phyloP scores from a whole-genome alignment of 768 basidiomycete genomes.

The Phylloporus rhodoxanthus region DNA sequence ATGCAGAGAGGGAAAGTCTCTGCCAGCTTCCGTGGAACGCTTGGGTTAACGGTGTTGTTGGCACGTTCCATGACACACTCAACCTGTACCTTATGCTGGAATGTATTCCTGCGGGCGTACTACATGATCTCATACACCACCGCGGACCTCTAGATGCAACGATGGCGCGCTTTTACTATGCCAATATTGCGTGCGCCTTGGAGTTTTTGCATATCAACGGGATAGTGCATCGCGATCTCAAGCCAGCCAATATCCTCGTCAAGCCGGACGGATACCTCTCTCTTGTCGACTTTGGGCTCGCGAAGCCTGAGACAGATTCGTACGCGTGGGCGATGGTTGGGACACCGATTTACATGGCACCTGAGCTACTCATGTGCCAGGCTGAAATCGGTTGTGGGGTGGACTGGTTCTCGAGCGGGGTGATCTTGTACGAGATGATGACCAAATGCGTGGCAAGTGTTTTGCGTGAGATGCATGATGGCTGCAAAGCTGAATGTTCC shows the following conservation, averaged over 20 bases:
- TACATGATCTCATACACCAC: slow-evolving; percentile 34
- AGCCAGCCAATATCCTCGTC: slow-evolving; percentile 54
- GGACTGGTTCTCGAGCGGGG: slow-evolving; percentile 55
- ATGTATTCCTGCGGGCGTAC: slow-evolving; percentile 40
- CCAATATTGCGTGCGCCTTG: slow-evolving; percentile 47
- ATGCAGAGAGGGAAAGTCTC: slow-evolving; percentile 40
- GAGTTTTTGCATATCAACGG: slow-evolving; percentile 40
- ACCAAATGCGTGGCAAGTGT: slow-evolving; percentile 32
- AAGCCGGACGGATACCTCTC: slow-evolving; percentile 51
- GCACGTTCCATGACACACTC: slow-evolving; percentile 40
- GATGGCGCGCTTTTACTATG: slow-evolving; percentile 45
- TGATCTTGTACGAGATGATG: slow-evolving; percentile 49
- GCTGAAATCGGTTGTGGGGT: slow-evolving; percentile 26
- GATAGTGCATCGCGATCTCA: slow-evolving; percentile 52
- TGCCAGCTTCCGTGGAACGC: slow-evolving; percentile 46
- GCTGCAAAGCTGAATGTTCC: not conserved
- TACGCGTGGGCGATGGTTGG: slow-evolving; percentile 36
- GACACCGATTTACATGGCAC: slow-evolving; percentile 45
- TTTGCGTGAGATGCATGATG: not conserved
- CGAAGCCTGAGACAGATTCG: slow-evolving; percentile 18
- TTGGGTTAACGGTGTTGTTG: slow-evolving; percentile 44
- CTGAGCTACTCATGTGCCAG: slow-evolving; percentile 36
- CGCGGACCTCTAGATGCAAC: slow-evolving; percentile 29
- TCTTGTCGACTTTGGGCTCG: slow-evolving; percentile 48
- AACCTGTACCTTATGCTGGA: slow-evolving; percentile 51